phyloP scores from a whole-genome alignment of 805 yeast species.

The Saccharomycopsis synnaedendra region DNA sequence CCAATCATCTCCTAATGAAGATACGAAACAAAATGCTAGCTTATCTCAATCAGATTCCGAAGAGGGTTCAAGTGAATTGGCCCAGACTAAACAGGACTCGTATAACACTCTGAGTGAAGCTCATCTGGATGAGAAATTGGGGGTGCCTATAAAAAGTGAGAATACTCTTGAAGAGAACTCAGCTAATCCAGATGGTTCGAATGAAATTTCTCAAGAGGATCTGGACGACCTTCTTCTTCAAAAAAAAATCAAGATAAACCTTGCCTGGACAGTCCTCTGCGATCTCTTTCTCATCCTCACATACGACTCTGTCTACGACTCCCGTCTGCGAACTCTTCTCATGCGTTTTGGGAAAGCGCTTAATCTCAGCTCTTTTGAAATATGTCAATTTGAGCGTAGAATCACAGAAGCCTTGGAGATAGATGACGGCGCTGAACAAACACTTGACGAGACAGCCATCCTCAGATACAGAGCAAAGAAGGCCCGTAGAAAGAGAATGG shows the following conservation, averaged over 20 bases:
- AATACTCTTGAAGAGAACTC: too few species aligned
- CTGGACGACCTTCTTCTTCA: constrained; percentile 25
- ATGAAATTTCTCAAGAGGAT: not conserved
- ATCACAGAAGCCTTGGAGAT: constrained; percentile 84
- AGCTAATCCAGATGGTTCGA: too few species aligned
- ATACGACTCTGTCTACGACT: constrained; percentile 78
- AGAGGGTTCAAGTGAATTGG: too few species aligned
- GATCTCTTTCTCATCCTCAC: constrained; percentile 74
- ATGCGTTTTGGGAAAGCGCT: constrained; percentile 54
- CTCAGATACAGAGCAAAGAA: constrained; percentile 61
- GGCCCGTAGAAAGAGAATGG: constrained; percentile 54
- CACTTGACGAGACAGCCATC: constrained; percentile 62
- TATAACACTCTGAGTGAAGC: too few species aligned
- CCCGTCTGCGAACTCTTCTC: constrained; percentile 77
- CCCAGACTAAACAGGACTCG: too few species aligned
- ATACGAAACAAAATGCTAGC: too few species aligned
- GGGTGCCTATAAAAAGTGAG: too few species aligned
- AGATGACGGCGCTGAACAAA: constrained; percentile 69
- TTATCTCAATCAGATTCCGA: too few species aligned
- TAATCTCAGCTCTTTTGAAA: constrained; percentile 51
- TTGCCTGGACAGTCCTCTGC: constrained; percentile 90
- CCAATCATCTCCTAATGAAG: too few species aligned
- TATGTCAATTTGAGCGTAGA: constrained; percentile 81
- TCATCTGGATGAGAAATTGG: too few species aligned
- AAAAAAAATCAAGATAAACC: constrained; percentile 48